Conservation (phyloP, 2,329 filamentous ascomycete genomes). For the Biscogniauxia sp. region DNA sequence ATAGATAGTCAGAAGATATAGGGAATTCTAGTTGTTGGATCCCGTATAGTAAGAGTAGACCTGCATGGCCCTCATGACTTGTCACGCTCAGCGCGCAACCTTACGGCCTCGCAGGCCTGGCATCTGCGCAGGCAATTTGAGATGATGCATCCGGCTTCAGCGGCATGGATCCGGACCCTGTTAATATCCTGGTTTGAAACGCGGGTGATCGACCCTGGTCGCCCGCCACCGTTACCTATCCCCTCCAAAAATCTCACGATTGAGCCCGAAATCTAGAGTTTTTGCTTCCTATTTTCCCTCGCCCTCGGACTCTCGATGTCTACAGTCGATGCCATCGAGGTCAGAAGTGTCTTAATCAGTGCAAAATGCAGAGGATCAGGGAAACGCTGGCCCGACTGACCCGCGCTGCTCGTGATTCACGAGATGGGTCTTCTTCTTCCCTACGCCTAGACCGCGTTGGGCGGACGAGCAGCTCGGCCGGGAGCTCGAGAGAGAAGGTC, state of each 20-base stretch:
- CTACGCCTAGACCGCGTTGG: constrained; percentile 28
- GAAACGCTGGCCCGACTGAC: constrained; percentile 31
- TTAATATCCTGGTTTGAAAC: constrained; percentile 2
- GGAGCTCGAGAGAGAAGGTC: constrained; percentile 28
- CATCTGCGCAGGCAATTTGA: not conserved
- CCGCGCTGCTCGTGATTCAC: constrained; percentile 26
- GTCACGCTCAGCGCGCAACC: not conserved
- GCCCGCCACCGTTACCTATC: not conserved
- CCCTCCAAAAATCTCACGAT: not conserved
- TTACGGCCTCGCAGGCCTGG: not conserved
- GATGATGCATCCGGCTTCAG: constrained; percentile 1
- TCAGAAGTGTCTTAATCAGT: constrained; percentile 12
- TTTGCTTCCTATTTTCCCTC: not conserved
- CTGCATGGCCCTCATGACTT: not conserved
- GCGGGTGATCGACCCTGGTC: constrained; percentile 4
- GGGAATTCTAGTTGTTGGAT: not conserved
- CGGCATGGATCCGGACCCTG: constrained; percentile 3
- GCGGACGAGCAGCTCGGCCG: constrained; percentile 27
- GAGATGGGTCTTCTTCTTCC: constrained; percentile 22
- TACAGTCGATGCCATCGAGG: not conserved
- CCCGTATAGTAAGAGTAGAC: not conserved
- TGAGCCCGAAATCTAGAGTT: not conserved
- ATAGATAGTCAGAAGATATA: not conserved
- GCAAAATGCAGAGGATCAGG: constrained; percentile 32
- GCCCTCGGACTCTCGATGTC: not conserved